Base-by-base conservation (phyloP, 345 rosid species). In the Gossypium stocksii region DNA sequence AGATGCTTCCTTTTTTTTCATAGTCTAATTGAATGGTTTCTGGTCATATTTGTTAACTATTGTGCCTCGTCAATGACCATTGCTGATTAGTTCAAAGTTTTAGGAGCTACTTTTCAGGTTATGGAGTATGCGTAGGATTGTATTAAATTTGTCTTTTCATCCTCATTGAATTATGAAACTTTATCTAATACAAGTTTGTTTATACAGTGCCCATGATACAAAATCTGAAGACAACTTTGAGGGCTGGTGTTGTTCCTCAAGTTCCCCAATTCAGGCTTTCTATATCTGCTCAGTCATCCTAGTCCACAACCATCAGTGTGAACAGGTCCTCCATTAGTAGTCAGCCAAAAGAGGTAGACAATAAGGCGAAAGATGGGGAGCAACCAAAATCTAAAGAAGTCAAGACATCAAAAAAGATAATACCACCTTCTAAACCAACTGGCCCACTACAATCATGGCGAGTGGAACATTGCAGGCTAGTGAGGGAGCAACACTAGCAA, bases 181-280 rank as follows among this genome's bases (percentile, higher is more conserved):
- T 23, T 9, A 58, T 59, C 2, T 7, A 23, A 2, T 1, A 15
- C 9, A 22, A 97, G n/a, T n/a, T n/a, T n/a, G n/a, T n/a, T n/a
- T n/a, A n/a, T n/a, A n/a, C n/a, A n/a, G n/a, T n/a, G n/a, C 98
- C 99, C 29, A 93, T 95, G 98, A 87, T 95, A 13, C 97, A 93
- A 70, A 91, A 89, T 78, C 77, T 95, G 16, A 97, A 93, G 80
- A 59, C 87, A 25, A 95, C 99, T 1, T 41, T 93, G 75, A 90
- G 74, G 85, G 87, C 91, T 0, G 97, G 97, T 63, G 97, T 92
- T 60, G 96, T 90, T 48, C 99, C 99, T 60, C 93, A 87, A 46
- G 97, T 70, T 77, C 97, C 98, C 51, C 98, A 95, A 72, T 90
- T 95, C 77, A 89, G 73, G 80, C 91, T 92, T 14, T 1, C 83